A percentile compares a stretch with the other conserved stretches of the same genome.
Conservation (phyloP, 192 early-diverging fungal species). For the Cladochytrium replicatum region DNA sequence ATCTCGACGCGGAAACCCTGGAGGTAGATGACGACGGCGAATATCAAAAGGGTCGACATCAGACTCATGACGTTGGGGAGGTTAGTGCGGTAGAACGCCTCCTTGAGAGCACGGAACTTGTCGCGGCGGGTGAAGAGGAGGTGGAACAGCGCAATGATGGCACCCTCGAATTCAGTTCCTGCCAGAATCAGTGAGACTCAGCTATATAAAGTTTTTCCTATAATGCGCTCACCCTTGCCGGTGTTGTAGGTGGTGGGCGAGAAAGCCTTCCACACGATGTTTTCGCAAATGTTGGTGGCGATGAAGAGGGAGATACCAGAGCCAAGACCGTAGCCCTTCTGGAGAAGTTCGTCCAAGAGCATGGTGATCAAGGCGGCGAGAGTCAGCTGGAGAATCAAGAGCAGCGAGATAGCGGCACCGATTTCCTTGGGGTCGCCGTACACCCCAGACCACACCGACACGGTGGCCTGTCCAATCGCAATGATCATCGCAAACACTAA, state of each 20-base stretch:
- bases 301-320: slow-evolving; percentile 99
- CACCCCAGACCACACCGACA: slow-evolving; percentile 95
- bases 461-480: slow-evolving; percentile 96
- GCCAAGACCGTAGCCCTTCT: slow-evolving; percentile 99
- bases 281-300: slow-evolving; percentile 99
- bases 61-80: slow-evolving; percentile 66
- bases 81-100: slow-evolving; percentile 87
- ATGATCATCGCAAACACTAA: slow-evolving; percentile 96
- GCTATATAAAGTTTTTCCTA: too few species aligned
- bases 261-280: slow-evolving; percentile 98
- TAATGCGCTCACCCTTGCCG: slow-evolving; percentile 72
- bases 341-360: slow-evolving; percentile 96
- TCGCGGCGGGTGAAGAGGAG: slow-evolving; percentile 87
- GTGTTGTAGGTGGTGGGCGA: slow-evolving; percentile 96
- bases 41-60: slow-evolving; percentile 76
- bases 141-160: slow-evolving; percentile 90
- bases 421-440: slow-evolving; percentile 95
- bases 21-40: slow-evolving; percentile 64
- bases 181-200: too few species aligned
- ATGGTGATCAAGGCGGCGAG: slow-evolving; percentile 96
- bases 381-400: slow-evolving; percentile 94
- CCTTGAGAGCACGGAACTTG: slow-evolving; percentile 93
- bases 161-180: slow-evolving; percentile 97
- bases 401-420: slow-evolving; percentile 90
- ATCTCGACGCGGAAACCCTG: slow-evolving; percentile 99